Evolutionary conservation across 2,329 filamentous ascomycete genomes (phyloP).

Genomic region (Sarocladiaceae sp.): DNA sequence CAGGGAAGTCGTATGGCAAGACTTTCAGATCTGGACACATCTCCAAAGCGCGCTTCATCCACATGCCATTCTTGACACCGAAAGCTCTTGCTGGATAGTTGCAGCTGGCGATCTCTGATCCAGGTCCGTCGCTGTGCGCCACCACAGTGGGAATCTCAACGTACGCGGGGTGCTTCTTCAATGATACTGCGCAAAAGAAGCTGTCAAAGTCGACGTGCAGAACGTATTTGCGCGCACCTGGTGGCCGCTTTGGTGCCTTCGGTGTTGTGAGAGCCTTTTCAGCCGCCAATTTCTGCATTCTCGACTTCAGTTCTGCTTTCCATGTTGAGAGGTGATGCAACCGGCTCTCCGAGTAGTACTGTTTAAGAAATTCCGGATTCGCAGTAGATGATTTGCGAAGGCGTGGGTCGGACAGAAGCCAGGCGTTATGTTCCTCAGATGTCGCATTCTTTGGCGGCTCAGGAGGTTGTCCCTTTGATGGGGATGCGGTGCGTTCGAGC

Average conservation of each 20-base stretch:
- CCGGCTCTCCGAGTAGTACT: slow-evolving; percentile 92
- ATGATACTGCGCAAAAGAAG: slow-evolving; percentile 92
- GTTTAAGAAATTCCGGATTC: slow-evolving; percentile 87
- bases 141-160: slow-evolving; percentile 78
- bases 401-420: slow-evolving; percentile 75
- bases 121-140: slow-evolving; percentile 76
- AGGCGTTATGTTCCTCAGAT: slow-evolving; percentile 87
- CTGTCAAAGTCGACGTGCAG: slow-evolving; percentile 98
- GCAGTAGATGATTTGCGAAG: slow-evolving; percentile 85
- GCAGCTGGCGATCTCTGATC: slow-evolving; percentile 94
- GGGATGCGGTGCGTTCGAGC: too few species aligned
- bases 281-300: slow-evolving; percentile 72
- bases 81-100: slow-evolving; percentile 86
- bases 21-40: slow-evolving; percentile 82
- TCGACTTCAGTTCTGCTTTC: slow-evolving; percentile 91
- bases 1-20: slow-evolving; percentile 91
- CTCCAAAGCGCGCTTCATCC: slow-evolving; percentile 88
- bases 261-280: slow-evolving; percentile 52
- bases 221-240: slow-evolving; percentile 69
- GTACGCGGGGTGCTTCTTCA: slow-evolving; percentile 69
- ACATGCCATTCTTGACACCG: slow-evolving; percentile 97
- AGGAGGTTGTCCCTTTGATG: slow-evolving; percentile 3
- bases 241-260: slow-evolving; percentile 37
- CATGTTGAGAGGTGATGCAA: slow-evolving; percentile 92
- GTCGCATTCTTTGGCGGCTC: slow-evolving; percentile 59